These are phyloP conservation scores for Daldinia concentrica DNA, from an alignment of 495 filamentous ascomycete species.

Conservation along the genomic window DNA sequence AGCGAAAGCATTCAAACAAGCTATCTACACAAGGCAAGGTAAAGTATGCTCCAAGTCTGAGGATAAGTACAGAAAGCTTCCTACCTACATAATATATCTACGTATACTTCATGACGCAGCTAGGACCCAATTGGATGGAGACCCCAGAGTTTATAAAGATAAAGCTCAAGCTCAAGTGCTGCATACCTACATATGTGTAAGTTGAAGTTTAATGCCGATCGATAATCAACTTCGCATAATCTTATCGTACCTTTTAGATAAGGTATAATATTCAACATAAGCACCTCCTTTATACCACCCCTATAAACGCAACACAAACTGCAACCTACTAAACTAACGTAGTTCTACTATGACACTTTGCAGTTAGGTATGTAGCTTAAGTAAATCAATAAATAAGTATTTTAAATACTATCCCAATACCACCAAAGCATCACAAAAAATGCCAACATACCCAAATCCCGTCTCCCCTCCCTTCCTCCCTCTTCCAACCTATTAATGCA, in stretches of 20 bases:
- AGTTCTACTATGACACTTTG: no score
- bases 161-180: no score
- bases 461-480: not conserved
- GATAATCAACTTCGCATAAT: constrained; percentile 5
- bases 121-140: not conserved
- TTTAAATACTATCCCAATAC: not conserved
- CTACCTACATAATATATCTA: not conserved
- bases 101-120: constrained; percentile 3
- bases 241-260: constrained; percentile 8
- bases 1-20: not conserved
- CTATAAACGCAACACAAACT: not conserved
- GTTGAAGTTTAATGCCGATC: not conserved
- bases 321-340: no score
- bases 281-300: not conserved
- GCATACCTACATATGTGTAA: no score
- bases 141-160: not conserved
- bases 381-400: not conserved
- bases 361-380: no score
- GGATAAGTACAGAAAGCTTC: not conserved
- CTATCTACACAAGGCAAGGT: not conserved
- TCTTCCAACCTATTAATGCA: not conserved
- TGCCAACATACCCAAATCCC: not conserved
- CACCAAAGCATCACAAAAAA: not conserved
- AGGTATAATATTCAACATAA: constrained; percentile 3
- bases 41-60: not conserved